These are phyloP conservation scores for Aschersonia sp. DNA, from an alignment of 2,329 filamentous ascomycete genomes.

Conservation along the genomic window DNA sequence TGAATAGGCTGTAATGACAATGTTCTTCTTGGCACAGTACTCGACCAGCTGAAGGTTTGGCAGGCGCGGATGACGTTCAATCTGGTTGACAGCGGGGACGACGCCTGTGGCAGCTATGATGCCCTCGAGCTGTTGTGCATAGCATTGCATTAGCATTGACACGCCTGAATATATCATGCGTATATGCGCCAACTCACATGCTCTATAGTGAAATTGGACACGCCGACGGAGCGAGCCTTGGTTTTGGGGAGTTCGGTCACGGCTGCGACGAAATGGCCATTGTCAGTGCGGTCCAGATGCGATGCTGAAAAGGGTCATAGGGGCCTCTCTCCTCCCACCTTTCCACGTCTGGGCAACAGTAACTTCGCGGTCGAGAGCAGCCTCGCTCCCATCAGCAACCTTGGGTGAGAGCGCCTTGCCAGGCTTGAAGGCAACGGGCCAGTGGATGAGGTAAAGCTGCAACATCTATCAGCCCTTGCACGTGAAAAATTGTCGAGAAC, in stretches of 20 bases:
- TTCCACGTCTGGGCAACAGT: constrained; percentile 29
- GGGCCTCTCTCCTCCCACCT: constrained; percentile 11
- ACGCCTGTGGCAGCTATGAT: constrained; percentile 43
- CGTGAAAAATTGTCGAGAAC: neutral
- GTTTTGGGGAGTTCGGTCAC: constrained; percentile 42
- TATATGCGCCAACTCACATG: constrained; percentile 14
- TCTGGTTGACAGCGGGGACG: constrained; percentile 49
- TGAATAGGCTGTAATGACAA: constrained; percentile 54
- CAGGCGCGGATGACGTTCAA: constrained; percentile 54
- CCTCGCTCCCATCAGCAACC: constrained; percentile 15
- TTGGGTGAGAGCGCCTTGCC: constrained; percentile 30
- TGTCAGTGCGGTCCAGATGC: neutral
- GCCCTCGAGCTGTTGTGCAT: constrained; percentile 26
- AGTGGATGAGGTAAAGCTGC: constrained; percentile 48
- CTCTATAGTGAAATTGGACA: constrained; percentile 59
- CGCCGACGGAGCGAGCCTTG: constrained; percentile 53
- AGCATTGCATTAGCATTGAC: neutral
- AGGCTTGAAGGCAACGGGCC: constrained; percentile 35
- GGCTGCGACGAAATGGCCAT: constrained; percentile 10
- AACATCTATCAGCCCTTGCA: constrained; percentile 1
- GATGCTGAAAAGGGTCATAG: neutral
- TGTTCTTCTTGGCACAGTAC: constrained; percentile 47
- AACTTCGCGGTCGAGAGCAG: constrained; percentile 28
- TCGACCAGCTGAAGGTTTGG: constrained; percentile 40
- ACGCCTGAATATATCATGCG: neutral